phyloP scores from a whole-genome alignment of 1,284 basidiomycete genomes.

The Schizophyllum amplum region DNA sequence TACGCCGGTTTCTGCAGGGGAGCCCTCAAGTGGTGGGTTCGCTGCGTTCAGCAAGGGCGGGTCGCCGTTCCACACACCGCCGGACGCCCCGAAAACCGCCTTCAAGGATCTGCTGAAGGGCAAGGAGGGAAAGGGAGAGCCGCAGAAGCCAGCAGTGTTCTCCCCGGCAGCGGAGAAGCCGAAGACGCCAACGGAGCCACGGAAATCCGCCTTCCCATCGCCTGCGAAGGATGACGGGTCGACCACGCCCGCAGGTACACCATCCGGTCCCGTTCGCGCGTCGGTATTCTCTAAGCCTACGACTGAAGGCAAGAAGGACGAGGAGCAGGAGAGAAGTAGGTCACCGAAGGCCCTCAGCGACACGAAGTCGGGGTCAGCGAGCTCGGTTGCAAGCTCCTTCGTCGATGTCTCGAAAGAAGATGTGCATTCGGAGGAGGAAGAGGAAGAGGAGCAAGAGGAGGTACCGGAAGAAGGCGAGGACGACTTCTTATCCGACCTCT shows the following conservation, averaged over 20 bases:
- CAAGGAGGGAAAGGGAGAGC: constrained; percentile 15
- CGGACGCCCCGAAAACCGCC: constrained; percentile 26
- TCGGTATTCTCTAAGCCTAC: constrained; percentile 4
- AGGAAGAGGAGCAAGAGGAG: constrained; percentile 20
- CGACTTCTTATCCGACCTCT: constrained; percentile 21
- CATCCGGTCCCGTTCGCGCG: neutral
- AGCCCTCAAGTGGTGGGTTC: constrained; percentile 31
- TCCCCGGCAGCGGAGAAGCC: constrained; percentile 8
- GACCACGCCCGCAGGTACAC: neutral
- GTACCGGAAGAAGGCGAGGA: constrained; percentile 21
- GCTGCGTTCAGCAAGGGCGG: constrained; percentile 37
- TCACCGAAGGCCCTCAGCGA: neutral
- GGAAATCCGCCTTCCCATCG: neutral
- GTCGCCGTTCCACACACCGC: constrained; percentile 35
- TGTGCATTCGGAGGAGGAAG: constrained; percentile 15
- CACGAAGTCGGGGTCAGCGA: constrained; percentile 15
- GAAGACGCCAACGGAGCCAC: constrained; percentile 7
- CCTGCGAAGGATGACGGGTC: constrained; percentile 1
- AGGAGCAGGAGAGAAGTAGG: constrained; percentile 8
- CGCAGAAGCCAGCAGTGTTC: constrained; percentile 7
- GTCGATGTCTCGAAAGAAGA: constrained; percentile 25
- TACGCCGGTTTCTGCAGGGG: constrained; percentile 20
- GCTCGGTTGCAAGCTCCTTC: constrained; percentile 31
- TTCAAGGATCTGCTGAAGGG: constrained; percentile 35
- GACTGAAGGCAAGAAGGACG: constrained; percentile 8